These are phyloP conservation scores for Phialemonium atrogriseum DNA, from an alignment of 2,329 filamentous ascomycete species.

Conservation along the genomic window DNA sequence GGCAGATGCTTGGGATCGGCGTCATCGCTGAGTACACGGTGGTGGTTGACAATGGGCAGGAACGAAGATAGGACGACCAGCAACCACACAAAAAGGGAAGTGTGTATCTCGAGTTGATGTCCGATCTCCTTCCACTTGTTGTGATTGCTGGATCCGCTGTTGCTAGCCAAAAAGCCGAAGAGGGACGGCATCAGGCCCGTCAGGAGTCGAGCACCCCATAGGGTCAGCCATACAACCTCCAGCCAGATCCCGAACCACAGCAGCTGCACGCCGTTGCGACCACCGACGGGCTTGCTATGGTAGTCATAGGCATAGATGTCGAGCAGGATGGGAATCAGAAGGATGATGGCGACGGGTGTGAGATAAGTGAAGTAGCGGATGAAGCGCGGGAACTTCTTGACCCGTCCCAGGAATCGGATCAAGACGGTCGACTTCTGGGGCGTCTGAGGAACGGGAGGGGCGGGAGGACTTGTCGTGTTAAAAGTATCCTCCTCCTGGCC, in stretches of 20 bases:
- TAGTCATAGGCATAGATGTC: slow-evolving; percentile 30
- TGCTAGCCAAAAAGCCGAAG: slow-evolving; percentile 50
- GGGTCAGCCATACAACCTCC: slow-evolving; percentile 82
- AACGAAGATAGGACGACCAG: slow-evolving; percentile 81
- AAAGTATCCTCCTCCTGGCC: slow-evolving; percentile 37
- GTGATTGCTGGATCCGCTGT: slow-evolving; percentile 72
- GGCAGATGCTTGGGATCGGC: slow-evolving; percentile 35
- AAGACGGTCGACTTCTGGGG: slow-evolving; percentile 17
- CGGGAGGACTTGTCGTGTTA: slow-evolving; percentile 18
- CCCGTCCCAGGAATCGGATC: slow-evolving; percentile 29
- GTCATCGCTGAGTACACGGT: slow-evolving; percentile 29
- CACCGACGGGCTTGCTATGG: slow-evolving; percentile 40
- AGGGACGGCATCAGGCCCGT: slow-evolving; percentile 40
- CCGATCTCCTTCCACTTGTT: slow-evolving; percentile 94
- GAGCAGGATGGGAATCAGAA: slow-evolving; percentile 38
- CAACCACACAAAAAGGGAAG: slow-evolving; percentile 87
- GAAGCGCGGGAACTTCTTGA: slow-evolving; percentile 41
- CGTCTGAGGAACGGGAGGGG: neutral
- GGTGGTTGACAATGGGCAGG: slow-evolving; percentile 65
- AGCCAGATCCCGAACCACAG: slow-evolving; percentile 96
- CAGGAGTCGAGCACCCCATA: slow-evolving; percentile 65
- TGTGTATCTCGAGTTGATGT: slow-evolving; percentile 74
- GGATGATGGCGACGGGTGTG: slow-evolving; percentile 33
- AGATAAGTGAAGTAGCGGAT: slow-evolving; percentile 41
- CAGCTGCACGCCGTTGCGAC: slow-evolving; percentile 66